These are phyloP conservation scores for Puccinia novopanici DNA, from an alignment of 1,284 basidiomycete genomes.

Conservation along the genomic window DNA sequence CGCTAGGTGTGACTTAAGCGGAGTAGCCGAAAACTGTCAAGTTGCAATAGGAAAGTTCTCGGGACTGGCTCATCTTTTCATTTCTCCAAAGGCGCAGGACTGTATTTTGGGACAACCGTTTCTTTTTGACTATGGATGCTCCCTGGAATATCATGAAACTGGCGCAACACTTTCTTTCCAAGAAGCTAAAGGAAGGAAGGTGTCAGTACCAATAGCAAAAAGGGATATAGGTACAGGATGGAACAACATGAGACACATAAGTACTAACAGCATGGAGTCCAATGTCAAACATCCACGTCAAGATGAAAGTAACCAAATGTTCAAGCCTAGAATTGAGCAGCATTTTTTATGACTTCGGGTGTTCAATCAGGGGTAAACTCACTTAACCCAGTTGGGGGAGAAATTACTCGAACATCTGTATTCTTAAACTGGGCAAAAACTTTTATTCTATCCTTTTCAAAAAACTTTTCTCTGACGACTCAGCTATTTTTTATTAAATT, in stretches of 20 bases:
- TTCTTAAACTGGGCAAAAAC: too few species aligned
- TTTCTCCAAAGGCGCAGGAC: not conserved
- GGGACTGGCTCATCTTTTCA: conserved; percentile 2
- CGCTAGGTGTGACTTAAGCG: not conserved
- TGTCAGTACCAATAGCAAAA: not conserved
- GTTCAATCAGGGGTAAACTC: too few species aligned
- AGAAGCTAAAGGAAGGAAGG: not conserved
- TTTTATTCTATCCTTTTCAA: too few species aligned
- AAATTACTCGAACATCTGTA: too few species aligned
- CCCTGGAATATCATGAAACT: not conserved
- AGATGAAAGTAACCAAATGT: not conserved
- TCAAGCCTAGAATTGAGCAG: not conserved
- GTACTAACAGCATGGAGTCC: too few species aligned
- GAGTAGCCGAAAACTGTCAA: not conserved
- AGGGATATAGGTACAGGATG: not conserved
- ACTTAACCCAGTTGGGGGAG: too few species aligned
- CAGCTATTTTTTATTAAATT: too few species aligned
- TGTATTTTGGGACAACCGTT: not conserved
- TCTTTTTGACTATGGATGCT: not conserved
- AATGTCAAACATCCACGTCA: not conserved
- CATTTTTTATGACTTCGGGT: not conserved
- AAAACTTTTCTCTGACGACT: too few species aligned
- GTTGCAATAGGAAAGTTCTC: not conserved
- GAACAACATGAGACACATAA: not conserved
- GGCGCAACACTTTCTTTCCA: not conserved